Conservation (phyloP, 2,329 filamentous ascomycete species). For the Hymenoscyphus scutula region DNA sequence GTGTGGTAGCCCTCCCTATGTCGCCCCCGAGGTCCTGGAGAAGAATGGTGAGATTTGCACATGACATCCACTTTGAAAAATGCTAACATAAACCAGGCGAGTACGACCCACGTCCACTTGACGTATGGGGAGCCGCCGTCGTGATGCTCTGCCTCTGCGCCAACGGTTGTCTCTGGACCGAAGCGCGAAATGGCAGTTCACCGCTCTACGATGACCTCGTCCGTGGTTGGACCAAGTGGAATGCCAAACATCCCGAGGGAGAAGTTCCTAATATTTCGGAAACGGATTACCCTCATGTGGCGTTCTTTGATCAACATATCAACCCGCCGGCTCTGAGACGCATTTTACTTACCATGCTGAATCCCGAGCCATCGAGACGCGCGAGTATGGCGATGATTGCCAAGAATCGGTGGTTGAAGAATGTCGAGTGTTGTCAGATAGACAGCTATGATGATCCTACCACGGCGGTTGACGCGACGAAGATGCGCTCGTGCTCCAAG, state of each 20-base stretch:
- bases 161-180: conserved; percentile 70
- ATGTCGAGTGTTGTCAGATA: conserved; percentile 74
- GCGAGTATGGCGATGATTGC: conserved; percentile 68
- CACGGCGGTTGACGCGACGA: conserved; percentile 59
- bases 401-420: conserved; percentile 69
- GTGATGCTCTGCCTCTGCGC: conserved; percentile 77
- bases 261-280: conserved; percentile 46
- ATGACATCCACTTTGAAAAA: neutral
- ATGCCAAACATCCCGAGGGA: conserved; percentile 52
- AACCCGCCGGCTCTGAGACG: conserved; percentile 67
- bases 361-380: conserved; percentile 71
- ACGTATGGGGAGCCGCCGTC: conserved; percentile 84
- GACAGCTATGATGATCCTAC: conserved; percentile 64
- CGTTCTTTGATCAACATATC: conserved; percentile 62
- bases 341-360: conserved; percentile 76
- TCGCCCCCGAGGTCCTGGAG: conserved; percentile 77
- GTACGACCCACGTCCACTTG: conserved; percentile 75
- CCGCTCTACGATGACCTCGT: conserved; percentile 62
- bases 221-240: conserved; percentile 67
- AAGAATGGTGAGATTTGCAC: conserved; percentile 50
- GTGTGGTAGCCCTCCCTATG: conserved; percentile 82
- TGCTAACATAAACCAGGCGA: conserved; percentile 37
- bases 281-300: conserved; percentile 62
- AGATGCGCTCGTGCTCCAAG: conserved; percentile 39
- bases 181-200: conserved; percentile 53